Conservation (phyloP, 768 basidiomycete genomes). For the Boletus subcaerulescens region DNA sequence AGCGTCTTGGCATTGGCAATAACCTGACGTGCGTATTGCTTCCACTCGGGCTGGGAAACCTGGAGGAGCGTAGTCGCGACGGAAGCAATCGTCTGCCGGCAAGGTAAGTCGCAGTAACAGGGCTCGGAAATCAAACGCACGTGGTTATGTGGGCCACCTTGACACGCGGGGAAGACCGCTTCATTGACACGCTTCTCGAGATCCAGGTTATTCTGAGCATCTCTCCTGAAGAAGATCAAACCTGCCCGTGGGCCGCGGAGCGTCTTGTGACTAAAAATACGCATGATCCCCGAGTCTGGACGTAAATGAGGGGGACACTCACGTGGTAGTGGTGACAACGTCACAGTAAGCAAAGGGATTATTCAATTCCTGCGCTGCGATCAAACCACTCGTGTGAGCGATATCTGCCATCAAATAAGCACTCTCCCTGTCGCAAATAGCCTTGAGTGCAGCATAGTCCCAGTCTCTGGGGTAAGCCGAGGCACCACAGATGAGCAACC, state of each 20-base stretch:
- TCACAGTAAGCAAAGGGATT: constrained; percentile 96
- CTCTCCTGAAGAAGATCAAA: constrained; percentile 97
- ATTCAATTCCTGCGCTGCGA: constrained; percentile 87
- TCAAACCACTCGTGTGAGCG: constrained; percentile 93
- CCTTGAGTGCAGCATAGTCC: constrained; percentile 85
- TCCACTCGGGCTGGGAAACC: constrained; percentile 85
- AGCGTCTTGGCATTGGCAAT: constrained; percentile 83
- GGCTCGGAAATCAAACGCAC: constrained; percentile 38
- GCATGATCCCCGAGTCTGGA: background rate
- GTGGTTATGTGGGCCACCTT: constrained; percentile 99
- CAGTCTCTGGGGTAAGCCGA: constrained; percentile 98
- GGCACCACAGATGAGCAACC: constrained; percentile 94
- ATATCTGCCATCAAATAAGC: constrained; percentile 96
- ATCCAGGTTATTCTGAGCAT: constrained; percentile 74
- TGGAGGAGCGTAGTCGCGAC: constrained; percentile 92
- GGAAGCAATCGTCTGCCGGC: constrained; percentile 83
- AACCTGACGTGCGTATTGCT: constrained; percentile 92
- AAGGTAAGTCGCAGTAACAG: background rate
- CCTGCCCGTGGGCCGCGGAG: constrained; percentile 97
- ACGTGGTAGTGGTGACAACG: constrained; percentile 97
- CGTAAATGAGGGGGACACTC: constrained; percentile 25
- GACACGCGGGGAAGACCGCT: constrained; percentile 99
- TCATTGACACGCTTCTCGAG: constrained; percentile 97
- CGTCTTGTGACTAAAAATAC: constrained; percentile 78
- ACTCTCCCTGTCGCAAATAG: constrained; percentile 81